A percentile compares a stretch with the other conserved stretches of the same genome.
phyloP scores from a whole-genome alignment of 805 yeast genomes.

The Jamesozyma jinghongensis region DNA sequence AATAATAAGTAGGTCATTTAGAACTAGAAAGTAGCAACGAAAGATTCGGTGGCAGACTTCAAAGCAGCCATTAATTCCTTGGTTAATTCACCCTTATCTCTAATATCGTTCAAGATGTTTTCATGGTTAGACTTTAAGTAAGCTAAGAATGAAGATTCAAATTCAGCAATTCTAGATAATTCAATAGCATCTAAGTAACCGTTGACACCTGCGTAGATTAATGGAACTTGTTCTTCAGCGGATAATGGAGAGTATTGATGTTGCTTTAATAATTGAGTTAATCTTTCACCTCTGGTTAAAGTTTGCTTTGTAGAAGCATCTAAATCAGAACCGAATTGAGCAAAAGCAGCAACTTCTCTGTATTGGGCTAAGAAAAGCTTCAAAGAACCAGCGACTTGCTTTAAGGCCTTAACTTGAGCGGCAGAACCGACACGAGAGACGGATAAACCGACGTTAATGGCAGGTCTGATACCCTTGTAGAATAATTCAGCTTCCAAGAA shows the following conservation, averaged over 20 bases:
- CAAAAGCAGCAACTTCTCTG: constrained; percentile 99
- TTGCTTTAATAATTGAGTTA: constrained; percentile 97
- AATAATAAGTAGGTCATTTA: neutral
- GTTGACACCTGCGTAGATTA: constrained; percentile 99
- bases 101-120: constrained; percentile 75
- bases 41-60: constrained; percentile 86
- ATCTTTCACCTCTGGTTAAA: constrained; percentile 99
- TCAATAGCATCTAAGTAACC: constrained; percentile 91
- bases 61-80: constrained; percentile 79
- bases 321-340: constrained; percentile 99
- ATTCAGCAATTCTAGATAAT: constrained; percentile 77
- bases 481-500: constrained; percentile 99
- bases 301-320: constrained; percentile 99
- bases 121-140: constrained; percentile 86
- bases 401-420: constrained; percentile 99
- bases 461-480: constrained; percentile 99
- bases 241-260: constrained; percentile 94
- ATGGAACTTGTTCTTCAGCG: constrained; percentile 98
- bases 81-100: constrained; percentile 82
- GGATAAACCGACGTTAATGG: constrained; percentile 98
- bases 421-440: constrained; percentile 99
- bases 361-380: constrained; percentile 99
- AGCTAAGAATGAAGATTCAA: constrained; percentile 86
- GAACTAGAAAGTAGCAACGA: constrained; percentile 75
- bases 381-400: constrained; percentile 99